Conservation (phyloP, 2,329 filamentous ascomycete genomes). For the Aspergillus hortae region DNA sequence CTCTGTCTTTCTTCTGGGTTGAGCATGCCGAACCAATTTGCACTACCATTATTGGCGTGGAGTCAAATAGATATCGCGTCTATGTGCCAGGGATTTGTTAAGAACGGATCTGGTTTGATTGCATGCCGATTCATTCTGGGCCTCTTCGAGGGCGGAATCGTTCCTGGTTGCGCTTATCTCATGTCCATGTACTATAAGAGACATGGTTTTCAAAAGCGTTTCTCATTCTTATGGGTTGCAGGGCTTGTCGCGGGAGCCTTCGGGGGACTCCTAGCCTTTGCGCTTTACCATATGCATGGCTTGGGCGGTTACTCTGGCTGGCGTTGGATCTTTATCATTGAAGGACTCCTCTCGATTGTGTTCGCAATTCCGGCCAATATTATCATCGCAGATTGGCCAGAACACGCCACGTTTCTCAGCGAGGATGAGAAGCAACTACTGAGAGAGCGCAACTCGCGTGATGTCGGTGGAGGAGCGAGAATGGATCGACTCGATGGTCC, state of each 20-base stretch:
- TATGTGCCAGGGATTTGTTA: conserved; percentile 30
- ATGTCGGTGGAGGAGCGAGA: neutral
- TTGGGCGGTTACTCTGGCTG: conserved; percentile 25
- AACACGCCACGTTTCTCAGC: too few species aligned
- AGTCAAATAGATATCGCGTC: conserved; percentile 18
- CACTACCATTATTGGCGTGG: neutral
- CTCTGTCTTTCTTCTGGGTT: conserved; percentile 21
- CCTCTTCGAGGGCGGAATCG: conserved; percentile 34
- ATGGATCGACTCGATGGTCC: conserved; percentile 27
- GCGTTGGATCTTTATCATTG: conserved; percentile 38
- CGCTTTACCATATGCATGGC: conserved; percentile 28
- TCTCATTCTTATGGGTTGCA: conserved; percentile 26
- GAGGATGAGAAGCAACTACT: too few species aligned
- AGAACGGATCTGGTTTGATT: conserved; percentile 25
- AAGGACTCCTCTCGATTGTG: too few species aligned
- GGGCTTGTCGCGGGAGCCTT: conserved; percentile 28
- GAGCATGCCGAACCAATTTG: neutral
- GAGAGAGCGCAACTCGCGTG: too few species aligned
- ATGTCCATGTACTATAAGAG: conserved; percentile 35
- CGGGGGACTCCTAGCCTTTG: conserved; percentile 21
- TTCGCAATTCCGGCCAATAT: too few species aligned
- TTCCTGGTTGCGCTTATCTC: conserved; percentile 32
- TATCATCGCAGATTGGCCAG: too few species aligned
- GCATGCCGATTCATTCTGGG: conserved; percentile 31
- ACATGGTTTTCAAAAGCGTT: conserved; percentile 37